These are phyloP conservation scores for Verticillium klebahnii DNA, from an alignment of 2,329 filamentous ascomycete species.

Conservation along the genomic window DNA sequence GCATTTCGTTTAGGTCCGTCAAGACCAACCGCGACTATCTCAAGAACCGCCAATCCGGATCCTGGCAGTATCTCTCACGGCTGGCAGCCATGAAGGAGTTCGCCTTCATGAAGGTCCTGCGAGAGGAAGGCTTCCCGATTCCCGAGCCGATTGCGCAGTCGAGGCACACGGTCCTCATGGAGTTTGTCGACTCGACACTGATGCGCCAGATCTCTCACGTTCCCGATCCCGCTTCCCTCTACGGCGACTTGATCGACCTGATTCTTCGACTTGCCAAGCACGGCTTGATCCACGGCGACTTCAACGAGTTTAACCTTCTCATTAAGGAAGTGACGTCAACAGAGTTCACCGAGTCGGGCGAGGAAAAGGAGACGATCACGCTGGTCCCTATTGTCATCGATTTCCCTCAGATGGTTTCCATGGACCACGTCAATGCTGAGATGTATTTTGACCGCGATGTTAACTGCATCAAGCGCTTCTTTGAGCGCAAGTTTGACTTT, in stretches of 20 bases:
- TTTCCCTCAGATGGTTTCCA: slow-evolving; percentile 97
- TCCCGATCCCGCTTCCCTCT: slow-evolving; percentile 78
- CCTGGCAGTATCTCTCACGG: slow-evolving; percentile 97
- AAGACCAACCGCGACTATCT: slow-evolving; percentile 96
- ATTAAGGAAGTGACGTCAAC: slow-evolving; percentile 66
- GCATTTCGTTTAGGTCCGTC: slow-evolving; percentile 95
- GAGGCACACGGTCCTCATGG: slow-evolving; percentile 95
- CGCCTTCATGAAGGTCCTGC: slow-evolving; percentile 86
- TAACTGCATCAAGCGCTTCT: slow-evolving; percentile 91
- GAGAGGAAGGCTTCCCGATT: slow-evolving; percentile 81
- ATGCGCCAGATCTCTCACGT: slow-evolving; percentile 83
- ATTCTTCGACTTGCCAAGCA: slow-evolving; percentile 79
- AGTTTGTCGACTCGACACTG: slow-evolving; percentile 85
- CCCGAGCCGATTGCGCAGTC: slow-evolving; percentile 85
- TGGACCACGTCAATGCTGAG: slow-evolving; percentile 88
- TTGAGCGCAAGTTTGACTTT: slow-evolving; percentile 84
- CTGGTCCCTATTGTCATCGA: slow-evolving; percentile 87
- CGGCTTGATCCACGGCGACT: slow-evolving; percentile 94
- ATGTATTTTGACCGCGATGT: slow-evolving; percentile 98
- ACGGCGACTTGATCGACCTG: slow-evolving; percentile 84
- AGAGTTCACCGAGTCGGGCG: slow-evolving; percentile 29
- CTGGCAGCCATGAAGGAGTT: slow-evolving; percentile 92
- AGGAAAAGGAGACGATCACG: slow-evolving; percentile 38
- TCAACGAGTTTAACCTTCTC: slow-evolving; percentile 98
- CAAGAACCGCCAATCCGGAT: slow-evolving; percentile 70